These are phyloP conservation scores for Venustampulla echinocandica DNA, from an alignment of 495 filamentous ascomycete species.

Conservation along the genomic window DNA sequence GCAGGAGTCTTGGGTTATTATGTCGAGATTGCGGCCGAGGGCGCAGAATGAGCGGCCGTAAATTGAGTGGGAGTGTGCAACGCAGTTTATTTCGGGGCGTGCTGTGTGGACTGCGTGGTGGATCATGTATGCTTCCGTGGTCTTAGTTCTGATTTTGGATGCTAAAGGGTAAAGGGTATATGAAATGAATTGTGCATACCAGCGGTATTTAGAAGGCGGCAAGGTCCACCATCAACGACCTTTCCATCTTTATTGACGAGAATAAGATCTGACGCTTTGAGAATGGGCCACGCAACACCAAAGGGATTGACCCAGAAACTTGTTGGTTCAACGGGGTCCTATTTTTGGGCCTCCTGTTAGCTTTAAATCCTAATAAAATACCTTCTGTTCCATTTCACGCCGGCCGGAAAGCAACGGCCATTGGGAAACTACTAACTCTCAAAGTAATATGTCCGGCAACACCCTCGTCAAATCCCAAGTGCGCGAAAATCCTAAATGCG, in stretches of 20 bases:
- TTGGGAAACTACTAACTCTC: conserved; percentile 23
- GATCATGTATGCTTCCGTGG: conserved; percentile 47
- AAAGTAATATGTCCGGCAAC: conserved; percentile 55
- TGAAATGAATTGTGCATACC: conserved; percentile 22
- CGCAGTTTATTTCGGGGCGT: conserved; percentile 62
- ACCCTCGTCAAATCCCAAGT: conserved; percentile 52
- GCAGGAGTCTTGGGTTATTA: conserved; percentile 63
- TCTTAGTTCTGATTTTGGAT: background rate
- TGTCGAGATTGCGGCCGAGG: conserved; percentile 59
- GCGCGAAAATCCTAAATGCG: conserved; percentile 62
- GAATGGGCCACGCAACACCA: conserved; percentile 59
- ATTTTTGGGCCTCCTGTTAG: conserved; percentile 2
- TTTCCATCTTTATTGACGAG: conserved; percentile 55
- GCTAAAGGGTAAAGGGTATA: background rate
- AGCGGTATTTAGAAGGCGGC: conserved; percentile 56
- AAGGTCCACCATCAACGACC: conserved; percentile 58
- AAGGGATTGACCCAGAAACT: conserved; percentile 81
- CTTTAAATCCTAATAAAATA: background rate
- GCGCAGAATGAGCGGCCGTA: conserved; percentile 63
- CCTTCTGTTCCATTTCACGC: background rate
- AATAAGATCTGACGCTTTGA: conserved; percentile 64
- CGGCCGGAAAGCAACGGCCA: no score
- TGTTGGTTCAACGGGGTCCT: conserved; percentile 58
- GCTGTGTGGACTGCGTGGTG: conserved; percentile 60
- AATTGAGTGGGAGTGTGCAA: conserved; percentile 63